A percentile compares a stretch with the other conserved stretches of the same genome.
phyloP scores from a whole-genome alignment of 306 rosid species.

The Ormosia emarginata region DNA sequence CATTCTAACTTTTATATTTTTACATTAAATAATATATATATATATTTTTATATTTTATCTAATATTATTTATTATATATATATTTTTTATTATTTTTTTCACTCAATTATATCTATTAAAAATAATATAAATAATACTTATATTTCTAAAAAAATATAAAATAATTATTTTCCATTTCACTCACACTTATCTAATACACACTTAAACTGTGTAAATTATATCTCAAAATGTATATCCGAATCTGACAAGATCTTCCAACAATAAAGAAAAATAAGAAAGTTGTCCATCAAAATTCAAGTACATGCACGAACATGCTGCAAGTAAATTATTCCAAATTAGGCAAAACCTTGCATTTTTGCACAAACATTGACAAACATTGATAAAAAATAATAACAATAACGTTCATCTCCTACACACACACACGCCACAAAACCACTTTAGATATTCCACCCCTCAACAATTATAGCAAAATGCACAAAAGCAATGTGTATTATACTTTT shows the following conservation, averaged over 20 bases:
- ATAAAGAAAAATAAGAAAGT: not conserved
- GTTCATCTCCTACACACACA: not conserved
- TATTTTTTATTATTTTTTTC: too few relatives aligned
- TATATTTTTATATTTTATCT: too few relatives aligned
- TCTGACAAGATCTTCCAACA: not conserved
- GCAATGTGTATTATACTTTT: not conserved
- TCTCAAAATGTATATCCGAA: not conserved
- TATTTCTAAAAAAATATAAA: too few relatives aligned
- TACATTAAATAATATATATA: too few relatives aligned
- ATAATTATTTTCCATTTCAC: too few relatives aligned
- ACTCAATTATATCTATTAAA: too few relatives aligned
- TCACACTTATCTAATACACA: not conserved
- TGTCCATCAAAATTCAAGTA: not conserved
- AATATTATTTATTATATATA: too few relatives aligned
- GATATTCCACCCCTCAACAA: not conserved
- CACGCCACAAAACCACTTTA: not conserved
- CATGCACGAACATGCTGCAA: not conserved
- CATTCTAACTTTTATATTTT: too few relatives aligned
- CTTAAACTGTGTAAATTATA: not conserved
- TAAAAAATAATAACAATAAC: not conserved
- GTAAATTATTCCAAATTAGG: not conserved
- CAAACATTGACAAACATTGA: not conserved
- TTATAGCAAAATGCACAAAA: slow-evolving; percentile 1
- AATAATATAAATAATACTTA: too few relatives aligned
- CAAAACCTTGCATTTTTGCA: not conserved